These are phyloP conservation scores for Dictyostelium purpureum DNA, from an alignment of 78 protist genomes.

Conservation along the genomic window DNA sequence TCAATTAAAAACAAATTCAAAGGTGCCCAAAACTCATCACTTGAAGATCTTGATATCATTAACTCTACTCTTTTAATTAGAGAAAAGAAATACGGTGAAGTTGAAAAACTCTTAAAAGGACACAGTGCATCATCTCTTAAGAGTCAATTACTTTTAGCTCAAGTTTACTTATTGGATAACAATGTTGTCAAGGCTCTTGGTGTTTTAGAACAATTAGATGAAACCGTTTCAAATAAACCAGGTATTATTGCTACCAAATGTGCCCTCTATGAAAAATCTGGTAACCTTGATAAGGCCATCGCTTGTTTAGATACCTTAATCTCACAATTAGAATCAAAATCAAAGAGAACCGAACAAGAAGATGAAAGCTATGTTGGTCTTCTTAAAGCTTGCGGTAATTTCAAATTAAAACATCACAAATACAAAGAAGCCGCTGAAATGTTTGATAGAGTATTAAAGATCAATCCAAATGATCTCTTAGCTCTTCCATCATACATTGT, in stretches of 20 bases:
- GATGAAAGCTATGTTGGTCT: conserved; percentile 12
- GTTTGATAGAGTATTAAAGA: conserved; percentile 37
- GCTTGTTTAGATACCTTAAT: conserved; percentile 20
- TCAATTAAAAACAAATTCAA: not conserved
- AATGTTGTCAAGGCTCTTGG: conserved; percentile 3
- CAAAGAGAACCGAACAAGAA: conserved; percentile 34
- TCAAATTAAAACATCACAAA: conserved; percentile 64
- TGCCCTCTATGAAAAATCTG: conserved; percentile 59
- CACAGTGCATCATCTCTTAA: not conserved
- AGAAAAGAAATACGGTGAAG: conserved; percentile 72
- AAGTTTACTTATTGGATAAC: conserved; percentile 18
- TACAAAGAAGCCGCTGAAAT: conserved; percentile 56
- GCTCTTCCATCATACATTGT: conserved; percentile 64
- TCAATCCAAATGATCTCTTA: conserved; percentile 56
- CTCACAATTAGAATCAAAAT: not conserved
- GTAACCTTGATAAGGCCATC: conserved; percentile 44
- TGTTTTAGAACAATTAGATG: conserved; percentile 29
- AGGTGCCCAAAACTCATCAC: not conserved
- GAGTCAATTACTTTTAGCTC: conserved; percentile 28
- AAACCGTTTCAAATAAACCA: conserved; percentile 7
- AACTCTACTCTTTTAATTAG: not conserved
- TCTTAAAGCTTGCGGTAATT: conserved; percentile 46
- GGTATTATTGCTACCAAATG: conserved; percentile 47
- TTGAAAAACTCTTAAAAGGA: conserved; percentile 17
- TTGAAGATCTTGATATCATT: conserved; percentile 40